Base-by-base conservation (phyloP, 228 moss, liverwort and hornwort genomes). In the Sphagnum fallax region DNA sequence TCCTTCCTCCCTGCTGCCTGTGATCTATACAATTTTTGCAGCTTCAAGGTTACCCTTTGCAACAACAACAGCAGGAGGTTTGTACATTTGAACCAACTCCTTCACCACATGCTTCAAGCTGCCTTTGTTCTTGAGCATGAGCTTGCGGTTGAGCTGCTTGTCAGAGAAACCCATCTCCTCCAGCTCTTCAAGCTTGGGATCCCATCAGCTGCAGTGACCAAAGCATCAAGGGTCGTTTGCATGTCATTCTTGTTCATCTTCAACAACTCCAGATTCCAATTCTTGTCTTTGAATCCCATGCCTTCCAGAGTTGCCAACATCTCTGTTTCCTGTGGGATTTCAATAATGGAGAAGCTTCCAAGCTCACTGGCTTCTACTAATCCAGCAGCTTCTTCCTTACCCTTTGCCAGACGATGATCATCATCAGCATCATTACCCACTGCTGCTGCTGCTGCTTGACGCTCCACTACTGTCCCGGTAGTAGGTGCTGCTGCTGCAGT, bases 131-230 rank as follows among this genome's bases (percentile, higher is more conserved):
- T 91, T 91, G 78, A 91, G 89, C 91, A 91, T 91, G 48, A 94
- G 84, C 3, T 88, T 84, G 6, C 89, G 91, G 65, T 94, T 94
- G 77, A 88, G 75, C 65, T 75, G 84, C 1, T 80, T 76, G 70
- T 91, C 91, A 49, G 76, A 85, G 49, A 94, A 91, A 5, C 94
- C 91, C 95, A 95, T 95, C 74, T 92, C 95, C 70, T 95, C 90
- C 0, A 95, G 81, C 70, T 95, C 92, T 67, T 89, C 90, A 10
- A 95, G 76, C 82, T 92, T 90, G 0, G 92, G 90, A 75, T 90
- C 95, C 95, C 95, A 95, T 18, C 95, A 10, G 87, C 90, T 67
- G 78, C 92, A 70, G 77, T 82, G n/a, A 90, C 81, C 74, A 95
- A 69, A 53, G 90, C 92, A 63, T 92, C 90, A 12, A 92, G 75